Base-by-base conservation (phyloP, 768 basidiomycete genomes). In the Lentinula sp. region DNA sequence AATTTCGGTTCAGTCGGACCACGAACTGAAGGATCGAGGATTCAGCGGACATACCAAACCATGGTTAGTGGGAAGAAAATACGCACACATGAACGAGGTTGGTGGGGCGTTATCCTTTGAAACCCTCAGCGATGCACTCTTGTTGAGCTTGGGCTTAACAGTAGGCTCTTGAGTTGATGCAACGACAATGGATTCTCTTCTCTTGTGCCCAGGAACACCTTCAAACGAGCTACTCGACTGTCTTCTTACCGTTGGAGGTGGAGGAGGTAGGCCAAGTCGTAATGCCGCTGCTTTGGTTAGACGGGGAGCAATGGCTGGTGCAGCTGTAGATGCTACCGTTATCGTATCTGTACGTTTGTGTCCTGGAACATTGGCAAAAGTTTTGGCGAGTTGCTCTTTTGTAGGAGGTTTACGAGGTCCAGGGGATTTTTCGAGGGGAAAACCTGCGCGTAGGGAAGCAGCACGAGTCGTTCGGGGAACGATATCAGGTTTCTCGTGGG, bases 151-250 rank as follows among this genome's bases (percentile, higher is more conserved):
- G 3, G 92, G 92, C 0, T 84, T 79, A 9, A 92, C 77, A 5
- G 71, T 76, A 1, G 92, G 92, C 2, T 89, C 81, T 42, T 77
- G 80, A 13, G 81, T 81, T 42, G 85, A 86, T 16, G 86, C 80
- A 8, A 94, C 92, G 6, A 83, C 71, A 63, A 94, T 86, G 13
- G 82, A 83, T 68, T 91, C 89, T 32, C 87, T 76, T 59, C 91
- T 79, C 73, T 93, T 93, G 67, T 94, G 91, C 0, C 91, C 91
- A 5, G 92, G 91, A 3, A 93, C 86, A 37, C 90, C 90, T 0
- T 88, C 87, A 66, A 93, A 94, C 36, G 71, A 70, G 71, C 79
- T 81, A 43, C 68, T 72, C 62, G 67, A 67, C 33, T 67, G 61
- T 59, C 75, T 76, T 65, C 72, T 77, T 46, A 76, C 76, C 1